Evolutionary conservation across 805 yeast genomes (phyloP), one percentile per base, ranked within the genome.

Genomic region (Tetrapisispora fleetii): DNA sequence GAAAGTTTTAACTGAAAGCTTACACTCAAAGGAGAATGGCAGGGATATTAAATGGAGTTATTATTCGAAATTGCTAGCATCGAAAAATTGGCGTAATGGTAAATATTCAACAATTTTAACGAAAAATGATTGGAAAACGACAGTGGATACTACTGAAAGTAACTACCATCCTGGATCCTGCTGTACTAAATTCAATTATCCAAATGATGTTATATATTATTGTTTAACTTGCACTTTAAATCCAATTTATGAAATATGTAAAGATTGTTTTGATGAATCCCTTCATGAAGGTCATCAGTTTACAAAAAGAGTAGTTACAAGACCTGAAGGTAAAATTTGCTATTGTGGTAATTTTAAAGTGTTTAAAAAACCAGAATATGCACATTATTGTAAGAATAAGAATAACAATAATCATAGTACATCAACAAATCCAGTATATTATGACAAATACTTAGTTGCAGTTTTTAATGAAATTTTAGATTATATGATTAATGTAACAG

Each of bases 191-290:
- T 58, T 54, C 45, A 58, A 65, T 46, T 58, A 50, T 22, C 61
- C 64, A 1, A 50, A 58, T 24, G 65, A 62, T 36, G 58, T 58
- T 1, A 63, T 64, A 13, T 64, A 57, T 45, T 62, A 60, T 46
- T 64, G 68, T 43, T 60, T 62, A 21, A 62, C 66, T 21, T 64
- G 68, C 43, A 58, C 64, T 2, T 56, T 52, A 24, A 61, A 63
- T 42, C 67, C 63, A 14, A 48, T 59, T 21, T 59, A 58, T 53
- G 72, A 56, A 52, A 55, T 90, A 10, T 90, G 98, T 62, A 74
- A 81, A 11, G 69, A 75, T 50, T 90, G 98, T 62, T 90, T 72
- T 66, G 78, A 81, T 45, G 78, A 80, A 2, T 79, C 77, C 4
- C 73, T 76, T 48, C 98, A 90, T 64, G 59, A 61, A 35, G 91